phyloP scores from a whole-genome alignment of 306 rosid genomes.

The Alnus glutinosa region DNA sequence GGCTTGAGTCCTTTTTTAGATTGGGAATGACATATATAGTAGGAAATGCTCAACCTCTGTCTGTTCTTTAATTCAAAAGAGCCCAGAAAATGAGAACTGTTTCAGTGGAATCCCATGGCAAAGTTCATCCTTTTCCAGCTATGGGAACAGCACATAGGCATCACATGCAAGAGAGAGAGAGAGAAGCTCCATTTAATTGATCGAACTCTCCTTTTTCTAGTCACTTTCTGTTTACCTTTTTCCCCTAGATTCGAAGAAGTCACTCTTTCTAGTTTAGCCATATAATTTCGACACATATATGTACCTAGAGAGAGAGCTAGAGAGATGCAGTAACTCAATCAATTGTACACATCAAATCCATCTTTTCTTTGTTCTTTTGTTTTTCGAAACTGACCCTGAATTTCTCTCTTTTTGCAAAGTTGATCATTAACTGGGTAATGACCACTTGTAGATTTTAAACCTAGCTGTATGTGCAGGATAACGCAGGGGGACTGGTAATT shows the following conservation, averaged over 20 bases:
- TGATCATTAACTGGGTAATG: background rate
- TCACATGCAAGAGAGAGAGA: background rate
- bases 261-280: background rate
- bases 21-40: conserved; percentile 16
- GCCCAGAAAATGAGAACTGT: background rate
- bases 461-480: background rate
- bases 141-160: background rate
- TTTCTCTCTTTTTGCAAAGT: background rate
- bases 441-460: background rate
- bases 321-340: background rate
- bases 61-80: background rate
- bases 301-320: background rate
- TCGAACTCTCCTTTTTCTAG: background rate
- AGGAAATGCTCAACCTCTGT: background rate
- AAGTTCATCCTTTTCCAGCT: background rate
- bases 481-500: background rate
- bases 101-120: background rate
- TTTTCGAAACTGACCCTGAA: background rate
- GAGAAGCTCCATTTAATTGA: background rate
- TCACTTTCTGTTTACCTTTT: background rate
- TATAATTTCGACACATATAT: background rate
- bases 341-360: background rate
- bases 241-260: background rate
- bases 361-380: background rate
- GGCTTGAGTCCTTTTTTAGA: conserved; percentile 7